phyloP scores from a whole-genome alignment of 2,329 filamentous ascomycete species.

The Calonectria multiphialidica region DNA sequence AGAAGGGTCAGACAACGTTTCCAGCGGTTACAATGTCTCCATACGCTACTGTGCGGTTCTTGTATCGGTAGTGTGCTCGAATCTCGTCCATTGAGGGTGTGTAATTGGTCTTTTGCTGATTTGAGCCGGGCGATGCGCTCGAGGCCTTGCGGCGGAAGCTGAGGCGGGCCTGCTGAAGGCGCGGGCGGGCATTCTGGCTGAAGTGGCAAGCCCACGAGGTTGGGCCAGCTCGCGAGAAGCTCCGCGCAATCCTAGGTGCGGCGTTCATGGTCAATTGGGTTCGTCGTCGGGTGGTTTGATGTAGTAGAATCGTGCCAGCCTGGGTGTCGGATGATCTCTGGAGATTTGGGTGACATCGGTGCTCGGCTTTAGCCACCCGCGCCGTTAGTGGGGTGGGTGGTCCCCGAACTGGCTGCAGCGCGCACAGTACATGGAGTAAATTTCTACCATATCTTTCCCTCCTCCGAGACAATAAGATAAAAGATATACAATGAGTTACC shows the following conservation, averaged over 20 bases:
- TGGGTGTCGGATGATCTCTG: conserved; percentile 40
- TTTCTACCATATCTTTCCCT: too few species aligned
- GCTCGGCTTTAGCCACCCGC: conserved; percentile 36
- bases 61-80: conserved; percentile 72
- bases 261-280: conserved; percentile 54
- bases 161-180: conserved; percentile 36
- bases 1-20: conserved; percentile 34
- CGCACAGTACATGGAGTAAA: neutral
- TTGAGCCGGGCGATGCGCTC: conserved; percentile 41
- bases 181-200: conserved; percentile 50
- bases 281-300: conserved; percentile 15
- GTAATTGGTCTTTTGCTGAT: conserved; percentile 38
- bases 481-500: too few species aligned
- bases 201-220: conserved; percentile 53
- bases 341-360: conserved; percentile 42
- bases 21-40: neutral
- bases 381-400: conserved; percentile 4
- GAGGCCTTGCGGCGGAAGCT: conserved; percentile 48
- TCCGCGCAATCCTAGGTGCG: conserved; percentile 51
- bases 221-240: conserved; percentile 39
- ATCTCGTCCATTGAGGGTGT: conserved; percentile 70
- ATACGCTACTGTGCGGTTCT: conserved; percentile 72
- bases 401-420: neutral
- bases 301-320: conserved; percentile 27
- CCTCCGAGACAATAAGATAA: too few species aligned